Base-by-base conservation (phyloP, 2,329 filamentous ascomycete species). In the Pestalotiopsis fici region DNA sequence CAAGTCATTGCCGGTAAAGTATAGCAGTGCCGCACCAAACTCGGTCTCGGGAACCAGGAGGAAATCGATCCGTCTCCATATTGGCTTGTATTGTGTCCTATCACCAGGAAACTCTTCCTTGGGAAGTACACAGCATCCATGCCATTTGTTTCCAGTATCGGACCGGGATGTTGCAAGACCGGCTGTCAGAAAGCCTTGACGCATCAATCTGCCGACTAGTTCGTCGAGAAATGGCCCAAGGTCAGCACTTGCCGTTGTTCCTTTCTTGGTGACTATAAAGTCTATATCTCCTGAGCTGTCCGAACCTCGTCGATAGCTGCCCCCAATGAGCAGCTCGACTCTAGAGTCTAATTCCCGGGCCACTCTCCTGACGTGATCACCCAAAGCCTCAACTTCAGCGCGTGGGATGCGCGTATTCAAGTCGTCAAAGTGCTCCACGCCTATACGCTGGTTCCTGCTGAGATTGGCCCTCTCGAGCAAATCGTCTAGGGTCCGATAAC, bases 1-100 rank as follows among this genome's bases (percentile, higher is more conserved):
- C 39, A 97, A 91, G 76, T 97, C 95, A 72, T 98, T 96, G 1
- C 95, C 95, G 0, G 95, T 98, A 75, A 98, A 98, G 76, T 98
- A 98, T n/a, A 98, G 87, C 69, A 98, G 77, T 0, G 95, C 94
- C 0, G 93, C 95, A 1, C 95, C 95, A 63, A 94, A 85, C 78
- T 97, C 91, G 2, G 87, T 83, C 71, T 90, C 90, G 0, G 95
- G 94, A 0, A 97, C 95, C 3, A 97, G 86, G 1, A 98, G 82
- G 23, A 98, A 87, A 76, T 98, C 95, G 69, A 98, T 91, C 2
- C 94, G 88, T 9, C 94, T 87, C 94, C 94, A 97, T 0, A 87
- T 77, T 0, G 82, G 82, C 3, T 74, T 75, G 63, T 80, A 77
- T n/a, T 72, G 68, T 18, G 39, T 64, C 56, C 69, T 72, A 3